Base-by-base conservation (phyloP, 2,329 filamentous ascomycete species). In the Clonostachys chloroleuca region DNA sequence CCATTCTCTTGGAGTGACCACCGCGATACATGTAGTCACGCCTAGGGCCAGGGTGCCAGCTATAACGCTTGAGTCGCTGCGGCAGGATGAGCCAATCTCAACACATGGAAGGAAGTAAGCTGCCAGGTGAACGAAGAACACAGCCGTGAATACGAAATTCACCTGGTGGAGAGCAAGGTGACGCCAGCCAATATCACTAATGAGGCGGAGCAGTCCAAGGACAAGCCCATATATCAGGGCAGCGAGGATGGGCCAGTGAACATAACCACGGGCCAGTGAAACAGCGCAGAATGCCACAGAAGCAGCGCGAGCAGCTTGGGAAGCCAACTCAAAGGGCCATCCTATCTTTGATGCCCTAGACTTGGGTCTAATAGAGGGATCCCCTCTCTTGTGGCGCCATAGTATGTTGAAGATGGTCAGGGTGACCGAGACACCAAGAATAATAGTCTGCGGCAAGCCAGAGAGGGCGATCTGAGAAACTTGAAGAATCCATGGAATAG, bases 1-100 rank as follows among this genome's bases (percentile, higher is more conserved):
- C 77, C 77, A 79, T 57, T 75, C 72, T 48, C 74, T 66, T 1
- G 74, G 77, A 2, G 77, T 77, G 41, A 61, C 51, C 34, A 71
- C 50, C 46, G 76, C 72, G 35, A 75, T 48, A 41, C 66, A 42
- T 34, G 69, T 59, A 24, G 68, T 64, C 30, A 62, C 60, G 6
- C 59, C 58, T 33, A 77, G 58, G 18, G 66, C 62, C 2, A 59
- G 51, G 33, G 73, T 55, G 37, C 64, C 63, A 35, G 62, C 66
- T 13, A 66, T 54, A 42, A 68, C 52, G 39, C 60, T 57, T 16
- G 57, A 47, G 40, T 61, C 60, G 20, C 52, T 53, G 46, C 57
- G 50, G 52, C 64, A 69, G 12, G 52, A 50, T 34, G 59, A 57
- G 16, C 56, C 59, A 14, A 59, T 57, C 47, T 74, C 65, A 20